phyloP scores from a whole-genome alignment of 2,329 filamentous ascomycete species.

The Massarina eburnea region DNA sequence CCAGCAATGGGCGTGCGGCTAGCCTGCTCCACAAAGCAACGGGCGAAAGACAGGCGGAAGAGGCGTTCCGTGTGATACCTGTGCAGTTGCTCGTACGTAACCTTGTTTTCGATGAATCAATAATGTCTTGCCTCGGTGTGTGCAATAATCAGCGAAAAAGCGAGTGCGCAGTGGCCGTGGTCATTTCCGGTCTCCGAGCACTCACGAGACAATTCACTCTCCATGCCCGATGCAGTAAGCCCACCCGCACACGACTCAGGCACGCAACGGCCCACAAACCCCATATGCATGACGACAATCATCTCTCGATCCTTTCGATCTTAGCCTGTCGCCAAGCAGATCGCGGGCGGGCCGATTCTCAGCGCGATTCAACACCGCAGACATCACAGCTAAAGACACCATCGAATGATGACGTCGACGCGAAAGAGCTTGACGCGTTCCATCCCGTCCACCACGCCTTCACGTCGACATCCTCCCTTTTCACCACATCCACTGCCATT shows the following conservation, averaged over 20 bases:
- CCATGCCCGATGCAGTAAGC: too few relatives aligned
- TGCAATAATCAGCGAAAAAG: too few relatives aligned
- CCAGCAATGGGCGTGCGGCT: slow-evolving; percentile 10
- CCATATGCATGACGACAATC: too few relatives aligned
- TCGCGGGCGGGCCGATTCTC: too few relatives aligned
- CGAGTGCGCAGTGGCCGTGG: too few relatives aligned
- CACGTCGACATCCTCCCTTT: neutral
- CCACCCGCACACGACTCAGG: too few relatives aligned
- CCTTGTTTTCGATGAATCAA: neutral
- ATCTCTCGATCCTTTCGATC: too few relatives aligned
- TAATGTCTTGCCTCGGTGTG: neutral
- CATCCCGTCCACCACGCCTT: neutral
- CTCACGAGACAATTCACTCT: too few relatives aligned
- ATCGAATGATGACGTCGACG: slow-evolving; percentile 7
- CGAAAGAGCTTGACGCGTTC: neutral
- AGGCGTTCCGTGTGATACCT: slow-evolving; percentile 11
- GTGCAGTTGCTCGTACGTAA: slow-evolving; percentile 23
- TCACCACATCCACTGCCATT: neutral
- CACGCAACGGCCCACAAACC: too few relatives aligned
- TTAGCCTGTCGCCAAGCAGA: too few relatives aligned
- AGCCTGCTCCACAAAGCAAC: slow-evolving; percentile 8
- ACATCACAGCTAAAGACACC: neutral
- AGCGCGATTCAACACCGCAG: too few relatives aligned
- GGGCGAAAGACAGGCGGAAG: slow-evolving; percentile 1
- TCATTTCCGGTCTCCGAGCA: too few relatives aligned